These are phyloP conservation scores for Boletus huronensis DNA, from an alignment of 768 basidiomycete species.

Conservation along the genomic window DNA sequence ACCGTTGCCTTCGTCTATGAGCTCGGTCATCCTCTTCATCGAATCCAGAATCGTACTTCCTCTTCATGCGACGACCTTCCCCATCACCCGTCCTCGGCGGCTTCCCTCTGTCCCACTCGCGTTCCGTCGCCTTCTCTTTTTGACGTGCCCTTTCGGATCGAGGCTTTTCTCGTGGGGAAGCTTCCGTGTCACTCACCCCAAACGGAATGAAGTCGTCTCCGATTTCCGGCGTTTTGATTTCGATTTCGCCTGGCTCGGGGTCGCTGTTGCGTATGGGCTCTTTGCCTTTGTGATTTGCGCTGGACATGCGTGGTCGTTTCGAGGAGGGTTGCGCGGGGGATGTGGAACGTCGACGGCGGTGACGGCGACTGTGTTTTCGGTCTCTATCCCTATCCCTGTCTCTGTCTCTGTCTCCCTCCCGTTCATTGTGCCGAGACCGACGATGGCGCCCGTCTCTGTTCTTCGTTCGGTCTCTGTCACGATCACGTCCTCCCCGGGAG, in stretches of 20 bases:
- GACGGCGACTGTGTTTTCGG: background rate
- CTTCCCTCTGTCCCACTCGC: slow-evolving; percentile 43
- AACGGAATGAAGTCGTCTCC: slow-evolving; percentile 35
- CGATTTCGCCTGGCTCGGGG: slow-evolving; percentile 10
- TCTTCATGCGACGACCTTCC: slow-evolving; percentile 34
- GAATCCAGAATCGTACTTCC: slow-evolving; percentile 43
- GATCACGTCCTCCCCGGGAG: slow-evolving; percentile 16
- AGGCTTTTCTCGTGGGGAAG: slow-evolving; percentile 4
- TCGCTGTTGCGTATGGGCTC: slow-evolving; percentile 7
- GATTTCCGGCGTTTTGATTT: slow-evolving; percentile 11
- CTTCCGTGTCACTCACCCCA: slow-evolving; percentile 15
- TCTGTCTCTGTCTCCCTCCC: slow-evolving; percentile 4
- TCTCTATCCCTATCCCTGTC: slow-evolving; percentile 2
- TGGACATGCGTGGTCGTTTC: slow-evolving; percentile 19
- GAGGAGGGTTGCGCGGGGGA: slow-evolving; percentile 12
- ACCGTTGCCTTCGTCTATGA: slow-evolving; percentile 48
- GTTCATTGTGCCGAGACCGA: slow-evolving; percentile 9
- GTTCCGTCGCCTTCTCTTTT: slow-evolving; percentile 24
- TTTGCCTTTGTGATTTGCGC: slow-evolving; percentile 16
- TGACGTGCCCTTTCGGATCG: slow-evolving; percentile 17
- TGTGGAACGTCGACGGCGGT: slow-evolving; percentile 9
- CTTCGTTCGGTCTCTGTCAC: slow-evolving; percentile 11
- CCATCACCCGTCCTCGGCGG: slow-evolving; percentile 20
- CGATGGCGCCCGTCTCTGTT: slow-evolving; percentile 5
- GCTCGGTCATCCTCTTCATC: slow-evolving; percentile 42